phyloP scores from a whole-genome alignment of 352 stramenopile genomes.

The Globisporangium viniferum region DNA sequence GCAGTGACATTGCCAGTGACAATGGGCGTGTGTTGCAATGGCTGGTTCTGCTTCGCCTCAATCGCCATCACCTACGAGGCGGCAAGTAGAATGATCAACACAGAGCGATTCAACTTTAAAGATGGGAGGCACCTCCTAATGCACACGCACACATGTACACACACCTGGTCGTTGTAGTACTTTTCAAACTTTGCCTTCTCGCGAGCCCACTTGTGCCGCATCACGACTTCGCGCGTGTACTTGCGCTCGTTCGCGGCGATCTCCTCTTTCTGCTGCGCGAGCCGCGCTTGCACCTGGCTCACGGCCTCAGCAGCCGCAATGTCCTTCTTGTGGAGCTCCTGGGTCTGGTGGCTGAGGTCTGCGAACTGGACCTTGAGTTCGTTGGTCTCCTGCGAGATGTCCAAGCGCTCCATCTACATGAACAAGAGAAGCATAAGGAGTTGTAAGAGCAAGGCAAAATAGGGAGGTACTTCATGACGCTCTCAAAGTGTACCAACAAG shows the following conservation, averaged over 20 bases:
- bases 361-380: conserved; percentile 58
- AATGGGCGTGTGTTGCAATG: background rate
- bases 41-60: conserved; percentile 9
- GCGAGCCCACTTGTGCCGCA: conserved; percentile 71
- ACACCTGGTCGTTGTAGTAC: conserved; percentile 80
- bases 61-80: conserved; percentile 12
- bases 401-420: conserved; percentile 42
- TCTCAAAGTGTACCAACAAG: conserved; percentile 28
- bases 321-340: conserved; percentile 79
- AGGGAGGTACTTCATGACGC: background rate
- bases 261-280: conserved; percentile 66
- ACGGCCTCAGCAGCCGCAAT: conserved; percentile 68
- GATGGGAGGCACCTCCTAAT: background rate
- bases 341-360: conserved; percentile 59
- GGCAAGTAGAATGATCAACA: background rate
- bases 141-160: background rate
- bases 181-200: conserved; percentile 85
- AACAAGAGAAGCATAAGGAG: background rate
- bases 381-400: conserved; percentile 51
- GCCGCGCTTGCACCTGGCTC: conserved; percentile 60
- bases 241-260: conserved; percentile 60
- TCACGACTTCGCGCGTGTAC: conserved; percentile 61
- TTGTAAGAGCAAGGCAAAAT: background rate
- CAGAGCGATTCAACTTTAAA: background rate
- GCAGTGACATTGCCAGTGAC: no score